These are phyloP conservation scores for Exophiala calicioides DNA, from an alignment of 2,329 filamentous ascomycete genomes.

Conservation along the genomic window DNA sequence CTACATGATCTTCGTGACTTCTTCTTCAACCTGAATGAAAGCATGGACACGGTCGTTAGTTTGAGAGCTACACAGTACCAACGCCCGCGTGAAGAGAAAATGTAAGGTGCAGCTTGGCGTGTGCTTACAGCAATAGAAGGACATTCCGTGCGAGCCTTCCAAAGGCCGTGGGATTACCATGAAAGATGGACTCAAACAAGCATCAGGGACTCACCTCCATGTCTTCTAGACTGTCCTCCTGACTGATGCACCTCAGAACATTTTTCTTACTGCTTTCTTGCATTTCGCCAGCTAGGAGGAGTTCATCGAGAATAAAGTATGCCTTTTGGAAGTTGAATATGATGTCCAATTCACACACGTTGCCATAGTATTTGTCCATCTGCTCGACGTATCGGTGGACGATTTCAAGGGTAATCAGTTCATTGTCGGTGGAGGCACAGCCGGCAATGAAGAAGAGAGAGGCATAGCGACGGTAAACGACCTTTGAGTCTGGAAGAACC, in stretches of 20 bases:
- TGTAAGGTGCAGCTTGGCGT: not conserved
- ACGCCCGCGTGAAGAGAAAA: constrained; percentile 6
- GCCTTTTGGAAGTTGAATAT: constrained; percentile 99
- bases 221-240: constrained; percentile 96
- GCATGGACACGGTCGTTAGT: constrained; percentile 35
- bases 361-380: constrained; percentile 99
- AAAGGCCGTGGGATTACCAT: not conserved
- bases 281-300: constrained; percentile 91
- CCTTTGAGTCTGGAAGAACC: constrained; percentile 76
- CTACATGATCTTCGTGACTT: constrained; percentile 88
- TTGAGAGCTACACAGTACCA: constrained; percentile 5
- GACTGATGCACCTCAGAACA: constrained; percentile 89
- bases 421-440: constrained; percentile 64
- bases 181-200: not conserved
- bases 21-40: constrained; percentile 74
- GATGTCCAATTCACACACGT: constrained; percentile 98
- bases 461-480: constrained; percentile 97
- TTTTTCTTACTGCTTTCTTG: constrained; percentile 99
- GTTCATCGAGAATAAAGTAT: constrained; percentile 97
- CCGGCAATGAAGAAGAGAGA: constrained; percentile 99
- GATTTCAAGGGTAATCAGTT: constrained; percentile 74
- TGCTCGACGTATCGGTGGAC: constrained; percentile 99
- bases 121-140: not conserved
- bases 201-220: constrained; percentile 78
- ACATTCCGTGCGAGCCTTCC: not conserved